A percentile compares a stretch with the other conserved stretches of the same genome.
Conservation (phyloP, 1,284 basidiomycete species). For the Microbotryum saponariae region DNA sequence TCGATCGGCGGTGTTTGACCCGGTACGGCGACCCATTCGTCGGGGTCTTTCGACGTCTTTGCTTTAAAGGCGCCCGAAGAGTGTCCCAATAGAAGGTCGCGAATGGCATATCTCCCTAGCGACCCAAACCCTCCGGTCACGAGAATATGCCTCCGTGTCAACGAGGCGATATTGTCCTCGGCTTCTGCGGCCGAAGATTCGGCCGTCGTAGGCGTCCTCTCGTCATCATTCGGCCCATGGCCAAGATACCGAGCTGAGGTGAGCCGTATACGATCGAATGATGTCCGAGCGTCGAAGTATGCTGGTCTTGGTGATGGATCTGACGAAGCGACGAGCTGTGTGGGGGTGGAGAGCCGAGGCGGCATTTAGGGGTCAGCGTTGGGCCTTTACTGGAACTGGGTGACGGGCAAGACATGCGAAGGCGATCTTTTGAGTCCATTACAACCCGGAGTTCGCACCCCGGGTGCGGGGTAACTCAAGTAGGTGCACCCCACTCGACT, state of each 20-base stretch:
- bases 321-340: constrained; percentile 30
- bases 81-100: constrained; percentile 29
- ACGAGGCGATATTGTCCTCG: constrained; percentile 6
- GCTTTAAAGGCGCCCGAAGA: background rate
- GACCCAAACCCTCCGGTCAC: constrained; percentile 35
- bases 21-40: constrained; percentile 3
- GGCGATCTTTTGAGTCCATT: too few relatives aligned
- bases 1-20: background rate
- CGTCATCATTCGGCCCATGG: constrained; percentile 15
- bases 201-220: background rate
- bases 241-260: constrained; percentile 32
- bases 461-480: too few relatives aligned
- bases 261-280: constrained; percentile 30
- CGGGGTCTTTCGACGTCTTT: background rate
- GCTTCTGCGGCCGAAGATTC: constrained; percentile 6
- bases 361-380: background rate
- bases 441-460: too few relatives aligned
- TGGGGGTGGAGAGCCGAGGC: background rate
- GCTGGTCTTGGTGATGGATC: constrained; percentile 26
- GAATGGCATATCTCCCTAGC: constrained; percentile 31
- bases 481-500: too few relatives aligned
- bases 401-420: too few relatives aligned
- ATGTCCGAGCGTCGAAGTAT: constrained; percentile 29
- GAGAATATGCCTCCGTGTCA: constrained; percentile 31
- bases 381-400: background rate